Evolutionary conservation across 1,284 basidiomycete species (phyloP).

Genomic region (Xerocomus minutiporus): DNA sequence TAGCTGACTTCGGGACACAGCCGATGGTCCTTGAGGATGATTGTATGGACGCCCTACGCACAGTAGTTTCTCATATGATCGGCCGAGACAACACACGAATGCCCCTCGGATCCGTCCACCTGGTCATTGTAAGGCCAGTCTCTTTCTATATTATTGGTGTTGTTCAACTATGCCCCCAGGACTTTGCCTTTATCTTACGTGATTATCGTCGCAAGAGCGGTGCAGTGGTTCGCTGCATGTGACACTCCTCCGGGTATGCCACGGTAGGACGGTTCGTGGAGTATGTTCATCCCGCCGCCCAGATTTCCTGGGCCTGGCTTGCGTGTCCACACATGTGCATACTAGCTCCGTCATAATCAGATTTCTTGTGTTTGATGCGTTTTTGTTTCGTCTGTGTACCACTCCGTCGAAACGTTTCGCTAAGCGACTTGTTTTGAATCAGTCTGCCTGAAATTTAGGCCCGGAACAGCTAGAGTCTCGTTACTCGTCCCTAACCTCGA

Average conservation of each 20-base stretch:
- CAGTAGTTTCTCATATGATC: slow-evolving; percentile 20
- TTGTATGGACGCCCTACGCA: slow-evolving; percentile 15
- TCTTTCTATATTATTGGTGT: not conserved
- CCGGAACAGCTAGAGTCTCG: not conserved
- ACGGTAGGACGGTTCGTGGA: not conserved
- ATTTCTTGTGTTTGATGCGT: slow-evolving; percentile 1
- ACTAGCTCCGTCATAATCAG: slow-evolving; percentile 6
- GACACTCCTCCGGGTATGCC: not conserved
- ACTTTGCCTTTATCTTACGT: slow-evolving; percentile 21
- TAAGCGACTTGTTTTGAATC: slow-evolving; percentile 12
- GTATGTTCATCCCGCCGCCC: not conserved
- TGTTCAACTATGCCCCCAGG: slow-evolving; percentile 15
- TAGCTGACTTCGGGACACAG: slow-evolving; percentile 11
- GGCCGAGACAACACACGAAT: slow-evolving; percentile 11
- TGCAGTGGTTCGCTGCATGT: not conserved
- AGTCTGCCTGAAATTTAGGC: not conserved
- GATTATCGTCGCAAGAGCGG: slow-evolving; percentile 5
- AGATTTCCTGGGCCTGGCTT: slow-evolving; percentile 5
- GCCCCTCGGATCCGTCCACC: slow-evolving; percentile 14
- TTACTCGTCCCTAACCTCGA: slow-evolving; percentile 4
- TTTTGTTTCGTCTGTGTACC: not conserved
- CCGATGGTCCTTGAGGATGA: slow-evolving; percentile 18
- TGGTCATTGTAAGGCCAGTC: slow-evolving; percentile 15
- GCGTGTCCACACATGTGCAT: slow-evolving; percentile 9
- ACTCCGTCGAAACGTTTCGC: not conserved